Evolutionary conservation across 1,284 basidiomycete species (phyloP), one percentile per base, ranked within the genome.

Genomic region (Stygiomarasmius scandens): DNA sequence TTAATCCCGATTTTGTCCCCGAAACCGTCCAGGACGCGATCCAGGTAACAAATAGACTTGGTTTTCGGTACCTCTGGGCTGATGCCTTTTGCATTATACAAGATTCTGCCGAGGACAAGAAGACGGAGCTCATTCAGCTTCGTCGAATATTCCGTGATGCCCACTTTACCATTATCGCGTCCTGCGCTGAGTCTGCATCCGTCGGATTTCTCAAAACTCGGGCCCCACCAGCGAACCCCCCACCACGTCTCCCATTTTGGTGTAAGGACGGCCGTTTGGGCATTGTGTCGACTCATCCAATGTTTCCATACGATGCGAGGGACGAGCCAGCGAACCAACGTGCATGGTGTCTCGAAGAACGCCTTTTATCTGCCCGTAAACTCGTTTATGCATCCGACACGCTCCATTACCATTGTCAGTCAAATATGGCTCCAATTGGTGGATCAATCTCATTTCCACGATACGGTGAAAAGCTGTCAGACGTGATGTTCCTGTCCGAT

Each of bases 71-170:
- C 50, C 60, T 61, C 32, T 61, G 60, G 60, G 36, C 56, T 12
- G 60, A 61, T 29, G 54, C 60, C 16, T 50, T 59, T n/a, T 61
- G 60, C 46, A 61, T 61, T 25, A 38, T 61, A 14, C 58, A 59
- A 47, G 60, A 61, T 54, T 55, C 49, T 16, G 41, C 36, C 6
- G 25, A 52, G 23, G 60, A 61, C 27, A 61, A 61, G 36, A 22
- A 38, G 16, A 49, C 41, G 34, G 54, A 61, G 43, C 49, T 61
- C 19, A 43, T 41, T 14, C 49, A 51, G 5, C 59, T 61, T 57
- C 58, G 58, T 14, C 12, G 20, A 11, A 59, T 59, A 24, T 61
- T 56, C 52, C 49, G 47, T 11, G 49, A 61, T 44, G 49, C 60
- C 16, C 59, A 59, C 46, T 22, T 56, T 19, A 59, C 57, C 10